Evolutionary conservation across 176 grass and related monocot genomes (phyloP), one percentile per base, ranked within the genome.

Genomic region (Phoenix roebelenii): DNA sequence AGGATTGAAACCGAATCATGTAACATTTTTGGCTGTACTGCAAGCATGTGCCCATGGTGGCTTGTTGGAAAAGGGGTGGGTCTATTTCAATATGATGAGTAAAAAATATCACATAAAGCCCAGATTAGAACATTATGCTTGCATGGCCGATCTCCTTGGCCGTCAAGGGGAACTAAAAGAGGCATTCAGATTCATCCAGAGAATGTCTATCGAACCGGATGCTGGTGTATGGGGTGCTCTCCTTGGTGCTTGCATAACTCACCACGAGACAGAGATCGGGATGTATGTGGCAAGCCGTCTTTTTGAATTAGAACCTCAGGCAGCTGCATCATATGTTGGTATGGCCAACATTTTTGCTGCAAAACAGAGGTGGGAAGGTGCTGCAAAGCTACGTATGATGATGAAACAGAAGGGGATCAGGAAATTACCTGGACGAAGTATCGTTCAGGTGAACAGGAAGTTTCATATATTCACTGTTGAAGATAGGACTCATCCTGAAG

Each of bases 341-440:
- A 60, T 60, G 58, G 58, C 58, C 25, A 60, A 60, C 17, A 60
- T 60, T 60, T 60, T 30, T 60, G 58, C 58, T 20, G 26, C 28
- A 3, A 35, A 60, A 60, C 15, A 60, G 58, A 60, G 58, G 58
- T 60, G 58, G 58, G 25, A 60, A 26, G 16, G 58, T 18, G 26
- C 18, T 6, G 16, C 58, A 60, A 26, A 60, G 28, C 3, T 60
- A 12, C 26, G 26, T 30, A 18, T 17, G 16, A 60, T 60, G 26
- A 60, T 60, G 58, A 60, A 32, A 26, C 58, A 60, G 58, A 60
- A 60, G 58, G 30, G 17, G 58, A 16, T 17, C 17, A 60, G 58
- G 58, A 60, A 60, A 18, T 30, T 15, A n/a, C 17, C 58, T 30
- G 58, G 58, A 24, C 58, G 10, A 17, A 60, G 58, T 28, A 19